Base-by-base conservation (phyloP, 257 asterid species). In the Nyctanthes arbortristis region DNA sequence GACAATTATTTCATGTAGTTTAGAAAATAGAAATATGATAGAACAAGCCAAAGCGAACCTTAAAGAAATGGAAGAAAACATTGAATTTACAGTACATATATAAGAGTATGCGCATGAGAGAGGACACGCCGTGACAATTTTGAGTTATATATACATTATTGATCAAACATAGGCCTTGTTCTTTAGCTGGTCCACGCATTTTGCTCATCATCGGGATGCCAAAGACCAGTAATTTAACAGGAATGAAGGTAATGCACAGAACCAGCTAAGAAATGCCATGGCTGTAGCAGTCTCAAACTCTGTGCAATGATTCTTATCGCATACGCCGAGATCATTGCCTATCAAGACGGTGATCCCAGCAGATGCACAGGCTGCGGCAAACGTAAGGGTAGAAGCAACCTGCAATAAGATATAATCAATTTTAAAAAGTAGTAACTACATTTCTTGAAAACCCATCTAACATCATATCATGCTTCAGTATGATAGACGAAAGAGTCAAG, bases 281-380 rank as follows among this genome's bases (percentile, higher is more conserved):
- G 99, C 95, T 28, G 99, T 91, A 30, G 99, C 92, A 36, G 96
- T 84, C 85, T 90, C 93, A 71, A 93, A 91, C 82, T 91, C 84
- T 36, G 88, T 75, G 81, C 99, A 93, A 76, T 89, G 96, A 70
- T 91, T 93, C 78, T 70, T 83, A 39, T 77, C 77, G 63, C 99
- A 93, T 25, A 78, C 84, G 13, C 87, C 91, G 7, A 91, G 85
- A 72, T 93, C 97, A 16, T 91, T 91, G 62, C 96, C 96, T 0
- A 93, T 87, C 24, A 93, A 90, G 55, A 93, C 99, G 5, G 99
- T 93, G 61, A 93, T 93, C 77, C 99, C 99, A 9, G 99, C 99
- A 61, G 96, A 87, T 49, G 97, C 96, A 77, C 96, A 91, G 18
- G 97, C 99, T 67, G 97, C 96, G 4, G 97, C 96, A 83, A 93